Base-by-base conservation (phyloP, 1,139 yeast species). In the Blastobotrys illinoisensis region DNA sequence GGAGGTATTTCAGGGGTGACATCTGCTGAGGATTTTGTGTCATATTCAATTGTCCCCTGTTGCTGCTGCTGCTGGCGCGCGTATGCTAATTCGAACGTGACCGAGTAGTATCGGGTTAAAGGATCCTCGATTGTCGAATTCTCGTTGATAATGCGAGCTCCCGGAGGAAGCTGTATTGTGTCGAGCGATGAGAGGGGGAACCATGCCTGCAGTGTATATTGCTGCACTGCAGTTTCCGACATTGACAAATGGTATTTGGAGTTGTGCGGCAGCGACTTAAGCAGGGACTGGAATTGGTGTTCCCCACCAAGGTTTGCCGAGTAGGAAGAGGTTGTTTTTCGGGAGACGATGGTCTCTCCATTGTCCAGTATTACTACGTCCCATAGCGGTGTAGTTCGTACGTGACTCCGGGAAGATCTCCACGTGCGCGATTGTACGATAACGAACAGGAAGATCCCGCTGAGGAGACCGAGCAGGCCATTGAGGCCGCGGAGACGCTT, bases 311-410 rank as follows among this genome's bases (percentile, higher is more conserved):
- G 5, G 3, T 11, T 32, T 5, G 16, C 40, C 40, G 40, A 32
- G 7, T 32, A 13, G 16, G 40, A n/a, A 56, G 59, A 5, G 21
- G 26, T 21, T 6, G 47, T 20, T 16, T 24, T 32, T 1, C 19
- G 28, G 32, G 47, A 47, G 65, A 67, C 62, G 1, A 67, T 54
- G 5, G 68, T 64, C 47, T 66, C 70, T 11, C 72, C 72, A 1
- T 64, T 61, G 23, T 68, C 71, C 7, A 68, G 58, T 5, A 68
- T 71, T 3, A 67, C 67, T 16, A 68, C 72, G 50, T 69, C 71
- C 72, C 72, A 69, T 9, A 69, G 54, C 5, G 26, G 46, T 9
- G 20, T 44, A 7, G 9, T 19, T 7, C 44, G 32, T 13, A 28
- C 18, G 9, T 47, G 32, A 9, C 32, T 19, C 18, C 43, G 28